Evolutionary conservation across 192 early-diverging fungal species (phyloP).

Genomic region (Linnemannia schmuckeri): DNA sequence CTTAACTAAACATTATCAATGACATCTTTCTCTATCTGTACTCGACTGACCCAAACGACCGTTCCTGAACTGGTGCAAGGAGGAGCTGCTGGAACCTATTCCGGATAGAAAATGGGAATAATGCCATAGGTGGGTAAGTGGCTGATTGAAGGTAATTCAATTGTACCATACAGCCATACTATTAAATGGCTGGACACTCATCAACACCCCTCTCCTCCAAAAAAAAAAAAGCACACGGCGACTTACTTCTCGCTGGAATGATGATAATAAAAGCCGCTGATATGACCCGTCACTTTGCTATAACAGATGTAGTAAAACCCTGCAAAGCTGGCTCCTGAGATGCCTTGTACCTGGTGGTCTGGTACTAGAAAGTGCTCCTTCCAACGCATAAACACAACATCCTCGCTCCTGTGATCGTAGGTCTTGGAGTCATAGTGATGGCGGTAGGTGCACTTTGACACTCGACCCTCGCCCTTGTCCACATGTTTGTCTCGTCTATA

Average conservation of each 20-base stretch:
- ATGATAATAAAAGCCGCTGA: conserved; percentile 78
- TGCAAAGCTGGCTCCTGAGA: conserved; percentile 89
- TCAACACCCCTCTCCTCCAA: background rate
- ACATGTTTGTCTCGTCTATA: conserved; percentile 19
- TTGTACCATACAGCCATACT: too few species aligned
- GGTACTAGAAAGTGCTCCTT: conserved; percentile 94
- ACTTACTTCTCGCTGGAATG: conserved; percentile 66
- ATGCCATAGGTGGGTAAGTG: background rate
- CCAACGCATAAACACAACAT: conserved; percentile 91
- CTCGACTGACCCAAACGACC: conserved; percentile 61
- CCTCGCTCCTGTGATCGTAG: conserved; percentile 63
- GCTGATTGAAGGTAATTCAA: background rate
- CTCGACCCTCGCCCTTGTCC: conserved; percentile 6
- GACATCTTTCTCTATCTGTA: conserved; percentile 53
- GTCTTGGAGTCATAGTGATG: conserved; percentile 54
- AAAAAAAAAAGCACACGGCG: background rate
- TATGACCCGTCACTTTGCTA: conserved; percentile 69
- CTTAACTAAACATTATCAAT: background rate
- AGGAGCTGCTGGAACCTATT: conserved; percentile 64
- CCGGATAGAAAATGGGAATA: background rate
- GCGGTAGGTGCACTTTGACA: background rate
- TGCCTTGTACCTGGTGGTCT: conserved; percentile 81
- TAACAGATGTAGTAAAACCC: conserved; percentile 92
- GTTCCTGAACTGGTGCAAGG: conserved; percentile 56
- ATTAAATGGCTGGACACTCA: too few species aligned